Evolutionary conservation across 2,329 filamentous ascomycete genomes (phyloP), one percentile per base, ranked within the genome.

Genomic region (Cadophora malorum): DNA sequence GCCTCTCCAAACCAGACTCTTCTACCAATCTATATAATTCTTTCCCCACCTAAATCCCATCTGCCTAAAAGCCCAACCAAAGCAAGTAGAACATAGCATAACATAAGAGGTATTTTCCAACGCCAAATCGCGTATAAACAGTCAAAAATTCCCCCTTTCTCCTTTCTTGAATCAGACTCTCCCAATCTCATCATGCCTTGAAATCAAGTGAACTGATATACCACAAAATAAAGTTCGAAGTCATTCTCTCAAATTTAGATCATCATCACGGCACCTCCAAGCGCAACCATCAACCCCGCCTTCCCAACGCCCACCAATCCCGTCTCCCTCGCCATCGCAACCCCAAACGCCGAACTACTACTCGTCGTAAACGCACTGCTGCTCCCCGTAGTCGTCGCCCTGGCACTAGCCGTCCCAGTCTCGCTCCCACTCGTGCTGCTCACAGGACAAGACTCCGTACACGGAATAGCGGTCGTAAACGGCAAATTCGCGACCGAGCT

Each of bases 401-500:
- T 50, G 23, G 65, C 67, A 14, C 73, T 76, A 2, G 74, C 77
- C 5, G 28, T 59, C 38, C 52, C 21, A 19, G 7, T 45, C 41
- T 12, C 28, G 16, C 41, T 60, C 14, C 21, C 56, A 31, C 45
- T 66, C n/a, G 58, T 56, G 7, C 59, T 41, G 2, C 77, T 76
- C n/a, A 77, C 77, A 0, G 80, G 78, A 50, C 82, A 84, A 64
- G 78, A 71, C 7, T 69, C 71, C 0, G 79, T 81, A 65, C 82
- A 84, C 0, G 83, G 82, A 59, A 84, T 77, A 7, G 78, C 79
- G 0, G 77, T 79, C 0, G 81, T 81, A 69, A 83, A 84, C 0
- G 78, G 78, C 6, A 73, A 67, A 8, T 73, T 66, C 1, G 63
- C 67, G 0, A 65, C 74, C 8, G 52, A 55, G 9, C 67, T 73